These are phyloP conservation scores for Colletotrichum lupini DNA, from an alignment of 2,329 filamentous ascomycete genomes.

Conservation along the genomic window DNA sequence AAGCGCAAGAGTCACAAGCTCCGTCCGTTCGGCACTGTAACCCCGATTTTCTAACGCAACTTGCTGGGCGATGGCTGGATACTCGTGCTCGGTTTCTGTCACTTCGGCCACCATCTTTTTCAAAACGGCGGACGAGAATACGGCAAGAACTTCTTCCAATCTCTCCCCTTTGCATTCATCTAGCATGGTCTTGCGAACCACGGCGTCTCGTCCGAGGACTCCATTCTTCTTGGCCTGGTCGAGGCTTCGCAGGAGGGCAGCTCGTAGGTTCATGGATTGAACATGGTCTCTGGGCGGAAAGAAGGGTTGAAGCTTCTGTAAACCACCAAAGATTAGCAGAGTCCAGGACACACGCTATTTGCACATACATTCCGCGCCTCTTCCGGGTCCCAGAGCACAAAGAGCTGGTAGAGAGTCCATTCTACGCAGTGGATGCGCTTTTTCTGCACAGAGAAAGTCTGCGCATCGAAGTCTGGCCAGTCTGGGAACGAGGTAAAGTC, in stretches of 20 bases:
- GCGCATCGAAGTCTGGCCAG: slow-evolving; percentile 80
- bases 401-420: slow-evolving; percentile 91
- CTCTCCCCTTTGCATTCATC: slow-evolving; percentile 96
- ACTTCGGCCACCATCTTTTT: slow-evolving; percentile 70
- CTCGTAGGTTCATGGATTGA: slow-evolving; percentile 90
- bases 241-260: slow-evolving; percentile 82
- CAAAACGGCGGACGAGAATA: slow-evolving; percentile 86
- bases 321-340: background rate
- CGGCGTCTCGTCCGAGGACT: slow-evolving; percentile 79
- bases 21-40: slow-evolving; percentile 63
- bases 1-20: slow-evolving; percentile 74
- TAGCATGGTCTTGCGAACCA: slow-evolving; percentile 93
- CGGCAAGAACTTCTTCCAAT: slow-evolving; percentile 85
- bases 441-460: slow-evolving; percentile 84
- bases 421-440: slow-evolving; percentile 85
- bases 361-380: slow-evolving; percentile 75
- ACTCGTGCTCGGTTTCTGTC: slow-evolving; percentile 48
- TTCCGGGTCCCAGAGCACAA: slow-evolving; percentile 83
- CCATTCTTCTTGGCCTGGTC: slow-evolving; percentile 91
- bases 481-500: slow-evolving; percentile 80
- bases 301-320: slow-evolving; percentile 86
- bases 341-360: background rate
- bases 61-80: slow-evolving; percentile 61
- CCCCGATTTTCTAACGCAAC: slow-evolving; percentile 70
- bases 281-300: slow-evolving; percentile 91